Evolutionary conservation across 768 basidiomycete species (phyloP).

Genomic region (Leccinum disarticulatum): DNA sequence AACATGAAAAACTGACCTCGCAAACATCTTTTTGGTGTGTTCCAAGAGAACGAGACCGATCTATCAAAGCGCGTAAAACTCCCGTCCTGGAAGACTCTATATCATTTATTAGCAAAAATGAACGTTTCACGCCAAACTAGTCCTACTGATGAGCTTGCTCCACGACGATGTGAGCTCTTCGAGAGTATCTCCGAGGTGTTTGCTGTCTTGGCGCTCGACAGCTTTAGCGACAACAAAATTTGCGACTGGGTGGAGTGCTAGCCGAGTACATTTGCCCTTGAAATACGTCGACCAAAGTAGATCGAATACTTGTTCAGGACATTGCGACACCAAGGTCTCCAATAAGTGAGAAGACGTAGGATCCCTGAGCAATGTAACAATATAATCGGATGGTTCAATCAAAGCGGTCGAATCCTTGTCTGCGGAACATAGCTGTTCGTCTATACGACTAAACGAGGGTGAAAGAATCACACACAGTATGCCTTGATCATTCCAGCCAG

Average conservation of each 20-base stretch:
- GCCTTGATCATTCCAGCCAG: conserved; percentile 72
- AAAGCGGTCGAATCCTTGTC: conserved; percentile 37
- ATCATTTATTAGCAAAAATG: conserved; percentile 4
- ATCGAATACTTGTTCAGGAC: conserved; percentile 60
- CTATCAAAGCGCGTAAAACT: conserved; percentile 73
- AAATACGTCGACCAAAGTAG: conserved; percentile 81
- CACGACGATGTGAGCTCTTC: conserved; percentile 60
- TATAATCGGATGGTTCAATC: conserved; percentile 68
- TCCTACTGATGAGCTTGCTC: conserved; percentile 69
- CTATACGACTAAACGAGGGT: background rate
- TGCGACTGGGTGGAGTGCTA: conserved; percentile 86
- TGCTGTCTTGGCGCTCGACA: conserved; percentile 56
- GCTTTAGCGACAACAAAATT: conserved; percentile 92
- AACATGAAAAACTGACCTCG: conserved; percentile 47
- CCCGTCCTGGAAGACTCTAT: conserved; percentile 72
- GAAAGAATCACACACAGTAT: conserved; percentile 47
- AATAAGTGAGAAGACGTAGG: conserved; percentile 87
- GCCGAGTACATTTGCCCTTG: conserved; percentile 61
- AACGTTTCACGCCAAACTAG: background rate
- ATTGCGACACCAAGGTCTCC: conserved; percentile 71
- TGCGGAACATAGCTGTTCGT: conserved; percentile 22
- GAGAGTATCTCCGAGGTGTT: conserved; percentile 54
- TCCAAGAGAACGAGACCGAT: conserved; percentile 55
- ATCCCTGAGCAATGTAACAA: conserved; percentile 80
- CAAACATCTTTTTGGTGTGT: conserved; percentile 48